A percentile compares a stretch with the other conserved stretches of the same genome.
These are phyloP conservation scores for Schizopora paradoxa DNA, from an alignment of 1,284 basidiomycete genomes.

Conservation along the genomic window DNA sequence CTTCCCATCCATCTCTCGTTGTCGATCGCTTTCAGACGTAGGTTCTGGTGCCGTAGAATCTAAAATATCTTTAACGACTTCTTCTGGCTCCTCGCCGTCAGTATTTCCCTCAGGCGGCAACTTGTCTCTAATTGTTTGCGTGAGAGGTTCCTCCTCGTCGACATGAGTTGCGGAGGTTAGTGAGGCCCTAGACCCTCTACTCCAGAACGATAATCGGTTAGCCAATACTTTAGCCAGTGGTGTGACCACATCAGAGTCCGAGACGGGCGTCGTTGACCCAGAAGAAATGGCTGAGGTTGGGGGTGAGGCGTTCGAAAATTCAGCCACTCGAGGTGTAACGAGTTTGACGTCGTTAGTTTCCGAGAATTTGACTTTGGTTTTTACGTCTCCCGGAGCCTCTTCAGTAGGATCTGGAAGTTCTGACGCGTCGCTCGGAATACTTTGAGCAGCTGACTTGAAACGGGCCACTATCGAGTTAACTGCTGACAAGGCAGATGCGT, in stretches of 20 bases:
- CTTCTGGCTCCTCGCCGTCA: slow-evolving; percentile 34
- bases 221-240: slow-evolving; percentile 58
- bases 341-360: slow-evolving; percentile 19
- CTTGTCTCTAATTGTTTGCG: slow-evolving; percentile 7
- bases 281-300: slow-evolving; percentile 43
- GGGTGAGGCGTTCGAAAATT: slow-evolving; percentile 32
- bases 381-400: neutral
- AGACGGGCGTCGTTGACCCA: slow-evolving; percentile 49
- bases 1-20: slow-evolving; percentile 70
- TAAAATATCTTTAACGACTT: slow-evolving; percentile 50
- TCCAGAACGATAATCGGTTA: slow-evolving; percentile 69
- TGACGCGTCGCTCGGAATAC: neutral
- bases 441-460: slow-evolving; percentile 1
- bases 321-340: slow-evolving; percentile 25
- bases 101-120: slow-evolving; percentile 10
- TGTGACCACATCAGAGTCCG: slow-evolving; percentile 41
- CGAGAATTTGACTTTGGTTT: slow-evolving; percentile 12
- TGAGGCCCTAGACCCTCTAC: slow-evolving; percentile 39
- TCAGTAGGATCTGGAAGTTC: neutral
- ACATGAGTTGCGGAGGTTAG: slow-evolving; percentile 10
- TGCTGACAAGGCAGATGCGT: slow-evolving; percentile 2
- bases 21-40: slow-evolving; percentile 52
- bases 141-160: slow-evolving; percentile 6
- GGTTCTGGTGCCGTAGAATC: slow-evolving; percentile 55
- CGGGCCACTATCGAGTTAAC: slow-evolving; percentile 7